Conservation (phyloP, 345 rosid genomes). For the Geranium rotundifolium region DNA sequence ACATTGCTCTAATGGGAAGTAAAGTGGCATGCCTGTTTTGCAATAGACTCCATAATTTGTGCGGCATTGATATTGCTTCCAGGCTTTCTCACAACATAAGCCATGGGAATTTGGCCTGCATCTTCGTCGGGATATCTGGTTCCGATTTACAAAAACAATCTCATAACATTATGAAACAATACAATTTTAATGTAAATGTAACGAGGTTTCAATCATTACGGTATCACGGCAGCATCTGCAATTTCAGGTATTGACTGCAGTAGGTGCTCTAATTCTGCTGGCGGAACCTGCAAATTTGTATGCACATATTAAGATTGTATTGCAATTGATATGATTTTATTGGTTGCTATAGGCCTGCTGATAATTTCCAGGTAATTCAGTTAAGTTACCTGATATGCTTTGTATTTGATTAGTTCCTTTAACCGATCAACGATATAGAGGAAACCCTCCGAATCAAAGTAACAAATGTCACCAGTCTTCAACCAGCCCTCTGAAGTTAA, state of each 20-base stretch:
- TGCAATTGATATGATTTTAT: neutral
- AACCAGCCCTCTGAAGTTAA: constrained; percentile 81
- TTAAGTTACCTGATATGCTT: constrained; percentile 70
- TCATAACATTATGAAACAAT: neutral
- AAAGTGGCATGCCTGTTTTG: constrained; percentile 41
- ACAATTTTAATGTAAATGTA: neutral
- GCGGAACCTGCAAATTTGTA: constrained; percentile 69
- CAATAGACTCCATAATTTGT: constrained; percentile 56
- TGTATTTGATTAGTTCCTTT: constrained; percentile 92
- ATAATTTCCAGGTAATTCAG: too few species aligned
- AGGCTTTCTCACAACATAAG: constrained; percentile 74
- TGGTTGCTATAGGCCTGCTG: too few species aligned
- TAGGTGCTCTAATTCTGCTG: constrained; percentile 81
- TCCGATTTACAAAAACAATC: constrained; percentile 2
- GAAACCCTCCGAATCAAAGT: constrained; percentile 60
- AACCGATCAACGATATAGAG: constrained; percentile 75
- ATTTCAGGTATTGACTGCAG: constrained; percentile 67
- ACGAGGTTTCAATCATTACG: constrained; percentile 50
- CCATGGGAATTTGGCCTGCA: constrained; percentile 95
- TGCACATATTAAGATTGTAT: neutral
- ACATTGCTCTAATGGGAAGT: neutral
- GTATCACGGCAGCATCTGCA: constrained; percentile 87
- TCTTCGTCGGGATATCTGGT: constrained; percentile 89
- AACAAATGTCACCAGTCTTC: constrained; percentile 90
- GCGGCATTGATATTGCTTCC: constrained; percentile 47